Percentiles rank a stretch among this genome's conserved stretches.
These are phyloP conservation scores for Cutaneotrichosporon sp. DNA, from an alignment of 1,284 basidiomycete species.

Conservation along the genomic window DNA sequence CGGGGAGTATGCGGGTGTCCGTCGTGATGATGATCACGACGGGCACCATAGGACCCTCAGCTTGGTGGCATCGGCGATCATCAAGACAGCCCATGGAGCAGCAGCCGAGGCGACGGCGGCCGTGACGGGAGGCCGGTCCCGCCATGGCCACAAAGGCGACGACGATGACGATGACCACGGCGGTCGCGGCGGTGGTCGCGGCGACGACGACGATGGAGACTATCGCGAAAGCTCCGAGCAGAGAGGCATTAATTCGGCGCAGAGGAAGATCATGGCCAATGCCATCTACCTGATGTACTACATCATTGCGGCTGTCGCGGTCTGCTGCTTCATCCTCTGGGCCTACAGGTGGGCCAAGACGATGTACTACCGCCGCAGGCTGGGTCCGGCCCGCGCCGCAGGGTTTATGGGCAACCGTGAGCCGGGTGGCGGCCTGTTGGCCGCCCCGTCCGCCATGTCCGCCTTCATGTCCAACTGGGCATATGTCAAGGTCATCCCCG, in stretches of 20 bases:
- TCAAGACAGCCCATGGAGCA: too few relatives aligned
- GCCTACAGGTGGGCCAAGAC: slow-evolving; percentile 1
- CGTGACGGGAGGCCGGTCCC: too few relatives aligned
- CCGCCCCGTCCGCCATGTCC: neutral
- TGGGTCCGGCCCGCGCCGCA: neutral
- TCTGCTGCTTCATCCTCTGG: slow-evolving; percentile 5
- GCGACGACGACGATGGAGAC: too few relatives aligned
- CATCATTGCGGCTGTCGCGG: slow-evolving; percentile 11
- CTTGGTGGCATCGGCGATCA: too few relatives aligned
- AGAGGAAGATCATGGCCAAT: slow-evolving; percentile 1
- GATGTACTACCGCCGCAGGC: slow-evolving; percentile 7
- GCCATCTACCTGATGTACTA: slow-evolving; percentile 11
- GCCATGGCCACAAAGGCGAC: too few relatives aligned
- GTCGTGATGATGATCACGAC: too few relatives aligned
- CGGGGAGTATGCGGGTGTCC: too few relatives aligned
- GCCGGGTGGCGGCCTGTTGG: neutral
- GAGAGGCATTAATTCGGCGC: neutral
- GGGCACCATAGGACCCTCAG: too few relatives aligned
- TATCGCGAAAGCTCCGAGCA: too few relatives aligned
- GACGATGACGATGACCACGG: too few relatives aligned
- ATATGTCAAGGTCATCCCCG: slow-evolving; percentile 17
- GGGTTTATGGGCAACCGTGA: neutral
- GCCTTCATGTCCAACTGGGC: slow-evolving; percentile 12
- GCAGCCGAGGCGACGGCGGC: too few relatives aligned
- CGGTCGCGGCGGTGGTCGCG: too few relatives aligned